Conservation (phyloP, 352 stramenopile genomes). For the Blastocystis sp. region DNA sequence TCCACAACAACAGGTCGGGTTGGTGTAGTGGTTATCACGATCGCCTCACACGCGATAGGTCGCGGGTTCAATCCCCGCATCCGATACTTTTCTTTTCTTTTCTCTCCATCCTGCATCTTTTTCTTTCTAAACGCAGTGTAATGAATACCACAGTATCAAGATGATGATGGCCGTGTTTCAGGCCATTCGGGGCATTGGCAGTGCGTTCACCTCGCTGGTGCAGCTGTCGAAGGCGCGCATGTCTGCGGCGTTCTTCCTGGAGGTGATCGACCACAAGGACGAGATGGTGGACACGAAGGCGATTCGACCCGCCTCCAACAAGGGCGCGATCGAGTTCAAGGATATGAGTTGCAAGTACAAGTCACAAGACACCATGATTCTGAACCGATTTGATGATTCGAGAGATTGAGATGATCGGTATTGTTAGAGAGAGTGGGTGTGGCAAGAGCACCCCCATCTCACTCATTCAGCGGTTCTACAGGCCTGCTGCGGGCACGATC, state of each 20-base stretch:
- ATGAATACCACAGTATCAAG: constrained; percentile 70
- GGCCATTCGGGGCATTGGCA: constrained; percentile 77
- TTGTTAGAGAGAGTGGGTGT: too few species aligned
- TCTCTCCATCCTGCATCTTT: background rate
- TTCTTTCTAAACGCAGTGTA: too few species aligned
- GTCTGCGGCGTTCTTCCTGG: background rate
- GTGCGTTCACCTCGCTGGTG: constrained; percentile 71
- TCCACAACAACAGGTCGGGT: background rate
- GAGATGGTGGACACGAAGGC: background rate
- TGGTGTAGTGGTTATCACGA: constrained; percentile 59
- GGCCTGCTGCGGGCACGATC: too few species aligned
- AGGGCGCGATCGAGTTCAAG: too few species aligned
- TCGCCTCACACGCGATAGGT: constrained; percentile 54
- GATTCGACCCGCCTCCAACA: too few species aligned
- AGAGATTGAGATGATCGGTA: too few species aligned
- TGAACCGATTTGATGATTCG: too few species aligned
- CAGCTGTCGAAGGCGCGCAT: constrained; percentile 23
- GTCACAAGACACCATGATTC: too few species aligned
- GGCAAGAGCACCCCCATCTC: too few species aligned
- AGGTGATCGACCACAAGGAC: constrained; percentile 32
- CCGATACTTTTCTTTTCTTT: constrained; percentile 44
- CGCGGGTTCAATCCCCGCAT: constrained; percentile 55
- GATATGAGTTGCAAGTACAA: too few species aligned
- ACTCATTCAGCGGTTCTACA: too few species aligned
- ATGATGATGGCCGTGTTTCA: constrained; percentile 79